Evolutionary conservation across 257 asterid species (phyloP).

Genomic region (Solanum pimpinellifolium): DNA sequence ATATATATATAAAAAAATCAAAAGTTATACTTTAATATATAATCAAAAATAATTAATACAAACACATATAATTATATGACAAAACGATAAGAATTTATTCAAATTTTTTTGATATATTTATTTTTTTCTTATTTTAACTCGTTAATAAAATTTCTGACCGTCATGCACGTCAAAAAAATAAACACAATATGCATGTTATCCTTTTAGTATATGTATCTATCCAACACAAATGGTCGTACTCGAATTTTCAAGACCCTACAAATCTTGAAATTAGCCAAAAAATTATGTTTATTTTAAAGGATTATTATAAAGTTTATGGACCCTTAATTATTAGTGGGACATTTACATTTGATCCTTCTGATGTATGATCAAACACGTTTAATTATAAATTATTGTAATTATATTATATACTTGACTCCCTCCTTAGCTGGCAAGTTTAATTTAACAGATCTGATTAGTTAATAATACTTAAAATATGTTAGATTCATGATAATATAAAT

Average conservation of each 20-base stretch:
- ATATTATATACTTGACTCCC: neutral
- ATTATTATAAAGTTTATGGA: neutral
- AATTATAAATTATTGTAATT: neutral
- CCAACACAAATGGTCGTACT: neutral
- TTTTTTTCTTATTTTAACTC: neutral
- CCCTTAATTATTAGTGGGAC: neutral
- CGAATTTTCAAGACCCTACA: neutral
- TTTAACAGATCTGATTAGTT: neutral
- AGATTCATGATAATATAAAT: neutral
- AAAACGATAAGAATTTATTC: neutral
- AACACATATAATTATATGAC: neutral
- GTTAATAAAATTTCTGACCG: neutral
- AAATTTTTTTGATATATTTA: neutral
- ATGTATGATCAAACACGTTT: neutral
- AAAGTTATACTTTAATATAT: neutral
- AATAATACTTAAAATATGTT: neutral
- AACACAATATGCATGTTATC: neutral
- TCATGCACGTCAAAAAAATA: rapidly evolving
- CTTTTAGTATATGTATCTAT: neutral
- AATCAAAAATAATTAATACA: neutral
- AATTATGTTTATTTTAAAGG: neutral
- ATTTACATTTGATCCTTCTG: neutral
- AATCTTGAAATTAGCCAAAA: neutral
- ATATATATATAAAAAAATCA: neutral
- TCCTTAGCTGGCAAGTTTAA: neutral